phyloP scores from a whole-genome alignment of 805 yeast genomes.

The Saturnispora diversa region DNA sequence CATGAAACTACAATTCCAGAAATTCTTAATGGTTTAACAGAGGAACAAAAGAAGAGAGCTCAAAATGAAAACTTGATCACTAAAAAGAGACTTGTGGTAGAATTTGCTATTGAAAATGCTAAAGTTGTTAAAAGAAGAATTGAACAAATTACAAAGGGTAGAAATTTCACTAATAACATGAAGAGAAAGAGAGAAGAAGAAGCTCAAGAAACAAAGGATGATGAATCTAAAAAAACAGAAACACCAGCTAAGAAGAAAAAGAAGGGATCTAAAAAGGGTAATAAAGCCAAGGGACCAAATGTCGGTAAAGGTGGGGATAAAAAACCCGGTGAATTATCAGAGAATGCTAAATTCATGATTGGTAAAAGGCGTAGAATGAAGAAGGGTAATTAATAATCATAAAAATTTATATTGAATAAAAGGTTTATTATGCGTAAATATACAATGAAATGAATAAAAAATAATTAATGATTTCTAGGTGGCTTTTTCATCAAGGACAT shows the following conservation, averaged over 20 bases:
- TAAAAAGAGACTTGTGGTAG: constrained; percentile 78
- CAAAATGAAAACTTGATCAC: constrained; percentile 42
- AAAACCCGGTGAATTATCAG: constrained; percentile 29
- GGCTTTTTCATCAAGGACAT: constrained; percentile 60
- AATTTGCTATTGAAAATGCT: constrained; percentile 94
- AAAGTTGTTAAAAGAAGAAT: constrained; percentile 86
- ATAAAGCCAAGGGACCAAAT: constrained; percentile 9
- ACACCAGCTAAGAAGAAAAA: constrained; percentile 18
- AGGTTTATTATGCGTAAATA: too few relatives aligned
- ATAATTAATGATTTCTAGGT: constrained; percentile 55
- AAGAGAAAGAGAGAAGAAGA: constrained; percentile 21
- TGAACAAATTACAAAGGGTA: constrained; percentile 43
- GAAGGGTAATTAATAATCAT: constrained; percentile 25
- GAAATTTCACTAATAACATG: constrained; percentile 20
- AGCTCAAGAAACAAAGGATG: constrained; percentile 14
- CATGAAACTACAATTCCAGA: constrained; percentile 73
- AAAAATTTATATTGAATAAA: too few relatives aligned
- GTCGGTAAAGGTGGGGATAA: constrained; percentile 7
- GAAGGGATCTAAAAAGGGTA: constrained; percentile 22
- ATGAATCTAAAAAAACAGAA: constrained; percentile 22
- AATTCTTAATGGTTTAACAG: constrained; percentile 58
- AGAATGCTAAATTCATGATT: constrained; percentile 53
- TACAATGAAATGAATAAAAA: background rate
- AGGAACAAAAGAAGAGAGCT: constrained; percentile 54
- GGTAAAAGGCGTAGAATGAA: constrained; percentile 64